Base-by-base conservation (phyloP, 2,329 filamentous ascomycete genomes). In the Colletotrichum godetiae region DNA sequence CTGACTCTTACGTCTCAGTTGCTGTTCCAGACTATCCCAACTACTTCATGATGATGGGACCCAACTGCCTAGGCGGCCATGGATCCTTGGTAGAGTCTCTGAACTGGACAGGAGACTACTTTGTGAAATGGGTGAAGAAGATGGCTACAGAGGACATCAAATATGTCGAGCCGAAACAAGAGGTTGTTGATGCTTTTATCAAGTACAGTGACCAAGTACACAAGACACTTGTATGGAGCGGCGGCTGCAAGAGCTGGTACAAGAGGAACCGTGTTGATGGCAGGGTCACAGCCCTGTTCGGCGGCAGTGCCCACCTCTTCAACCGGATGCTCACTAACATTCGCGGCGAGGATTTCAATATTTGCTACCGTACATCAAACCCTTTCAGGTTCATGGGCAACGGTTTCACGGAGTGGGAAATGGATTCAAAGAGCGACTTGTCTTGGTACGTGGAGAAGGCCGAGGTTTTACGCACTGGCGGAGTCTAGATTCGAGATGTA, bases 381-480 rank as follows among this genome's bases (percentile, higher is more conserved):
- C 78, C 81, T 19, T 88, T 85, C 75, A 73, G 82, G 31, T 87
- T 87, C 74, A 82, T 88, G 84, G 86, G 86, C 0, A 87, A 87
- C 77, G 86, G 86, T 1, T 84, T 85, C 73, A 84, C 84, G 2
- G 78, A 78, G 52, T 79, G 79, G 69, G 83, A 86, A 74, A 79
- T 82, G 77, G 78, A 82, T 15, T 27, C 59, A 15, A 80, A 80
- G 22, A 80, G 76, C 31, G 79, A 79, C 72, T 65, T 76, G 76
- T 77, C 76, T 29, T 80, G 76, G 76, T 81, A 78, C 57, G 77
- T 79, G 13, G 74, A 74, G 46, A 74, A 72, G 59, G 63, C 67
- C 8, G 75, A 73, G 53, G 58, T 60, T n/a, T 52, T 53, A 4
- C 37, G 29, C 22, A 49, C n/a, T 6, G 42, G 10, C 10, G n/a